Evolutionary conservation across 2,329 filamentous ascomycete genomes (phyloP).

Genomic region (Aspergillus tanneri): DNA sequence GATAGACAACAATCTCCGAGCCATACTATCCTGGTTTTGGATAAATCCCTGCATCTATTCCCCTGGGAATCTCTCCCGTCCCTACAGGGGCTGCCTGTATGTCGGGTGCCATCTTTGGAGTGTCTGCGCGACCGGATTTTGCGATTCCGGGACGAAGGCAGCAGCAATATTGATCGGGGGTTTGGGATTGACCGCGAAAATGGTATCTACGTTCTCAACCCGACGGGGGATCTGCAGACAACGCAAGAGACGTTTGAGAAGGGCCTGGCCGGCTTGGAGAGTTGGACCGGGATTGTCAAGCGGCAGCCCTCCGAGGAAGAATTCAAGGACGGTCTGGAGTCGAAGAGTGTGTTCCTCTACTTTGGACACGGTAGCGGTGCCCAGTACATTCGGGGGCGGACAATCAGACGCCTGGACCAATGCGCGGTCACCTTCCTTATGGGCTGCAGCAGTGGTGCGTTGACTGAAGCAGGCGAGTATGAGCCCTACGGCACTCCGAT

Average conservation of each 20-base stretch:
- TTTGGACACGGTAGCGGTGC: slow-evolving; percentile 95
- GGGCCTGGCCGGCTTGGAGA: slow-evolving; percentile 54
- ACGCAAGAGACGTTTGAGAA: slow-evolving; percentile 75
- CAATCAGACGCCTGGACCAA: slow-evolving; percentile 72
- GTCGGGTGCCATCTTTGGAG: slow-evolving; percentile 81
- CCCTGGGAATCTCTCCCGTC: slow-evolving; percentile 96
- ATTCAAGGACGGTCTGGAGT: slow-evolving; percentile 66
- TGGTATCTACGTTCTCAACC: slow-evolving; percentile 78
- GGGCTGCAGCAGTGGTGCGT: slow-evolving; percentile 84
- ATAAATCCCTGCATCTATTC: slow-evolving; percentile 86
- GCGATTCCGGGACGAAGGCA: slow-evolving; percentile 41
- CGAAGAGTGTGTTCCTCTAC: slow-evolving; percentile 76
- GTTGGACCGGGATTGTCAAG: slow-evolving; percentile 69
- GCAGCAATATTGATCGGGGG: slow-evolving; percentile 30
- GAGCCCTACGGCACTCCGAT: slow-evolving; percentile 88
- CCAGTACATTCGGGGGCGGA: slow-evolving; percentile 86
- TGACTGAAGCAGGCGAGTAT: slow-evolving; percentile 80
- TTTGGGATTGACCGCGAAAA: slow-evolving; percentile 52
- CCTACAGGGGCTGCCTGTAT: slow-evolving; percentile 74
- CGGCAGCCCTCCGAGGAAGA: slow-evolving; percentile 73
- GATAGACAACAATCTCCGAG: slow-evolving; percentile 32
- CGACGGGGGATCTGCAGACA: slow-evolving; percentile 74
- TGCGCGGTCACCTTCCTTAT: slow-evolving; percentile 87
- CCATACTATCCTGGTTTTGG: slow-evolving; percentile 86
- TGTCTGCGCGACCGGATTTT: slow-evolving; percentile 75